Base-by-base conservation (phyloP, 164 flowering plant genomes). In the Stephania yunnanensis region DNA sequence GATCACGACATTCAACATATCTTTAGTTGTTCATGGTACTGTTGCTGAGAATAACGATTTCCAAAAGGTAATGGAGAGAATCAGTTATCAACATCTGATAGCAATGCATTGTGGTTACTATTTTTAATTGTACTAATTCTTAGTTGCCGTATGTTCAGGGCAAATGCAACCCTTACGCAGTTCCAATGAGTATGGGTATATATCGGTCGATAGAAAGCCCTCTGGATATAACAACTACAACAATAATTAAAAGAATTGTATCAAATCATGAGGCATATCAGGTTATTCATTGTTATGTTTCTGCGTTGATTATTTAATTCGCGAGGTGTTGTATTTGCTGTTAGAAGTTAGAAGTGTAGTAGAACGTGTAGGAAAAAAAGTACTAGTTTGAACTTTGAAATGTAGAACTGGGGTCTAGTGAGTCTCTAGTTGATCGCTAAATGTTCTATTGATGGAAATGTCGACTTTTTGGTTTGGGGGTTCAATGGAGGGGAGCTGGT, bases 241-340 rank as follows among this genome's bases (percentile, higher is more conserved):
- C 99, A 8, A 92, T 95, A 76, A 93, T 93, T 68, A 88, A 80
- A 79, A 87, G 99, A 78, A 95, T 95, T 53, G 98, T 93, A 68
- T 83, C 98, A 52, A 95, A 95, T 82, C 95, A 95, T 72, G 98
- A 93, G 78, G 95, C 99, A 15, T 95, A 89, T 81, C 96, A 90
- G 98, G 99, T 92, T 76, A 36, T 63, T 61, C 29, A 9, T 61
- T 61, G 66, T 20, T 10, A 19, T 61, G 45, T 45, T 20, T 64
- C 19, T 45, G 31, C 30, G 66, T 61, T 61, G 25, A 61, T 61
- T 61, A 61, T 61, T n/a, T 17, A 3, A 5, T 61, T 10, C n/a
- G 20, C 19, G 29, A 7, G 25, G 20, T 61, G 66, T 7, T 58
- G n/a, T 6, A 6, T 58, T 17, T 5, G 6, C 20, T 58, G 42